Evolutionary conservation across 768 basidiomycete species (phyloP), one percentile per base, ranked within the genome.

Genomic region (Pholiota conissans): DNA sequence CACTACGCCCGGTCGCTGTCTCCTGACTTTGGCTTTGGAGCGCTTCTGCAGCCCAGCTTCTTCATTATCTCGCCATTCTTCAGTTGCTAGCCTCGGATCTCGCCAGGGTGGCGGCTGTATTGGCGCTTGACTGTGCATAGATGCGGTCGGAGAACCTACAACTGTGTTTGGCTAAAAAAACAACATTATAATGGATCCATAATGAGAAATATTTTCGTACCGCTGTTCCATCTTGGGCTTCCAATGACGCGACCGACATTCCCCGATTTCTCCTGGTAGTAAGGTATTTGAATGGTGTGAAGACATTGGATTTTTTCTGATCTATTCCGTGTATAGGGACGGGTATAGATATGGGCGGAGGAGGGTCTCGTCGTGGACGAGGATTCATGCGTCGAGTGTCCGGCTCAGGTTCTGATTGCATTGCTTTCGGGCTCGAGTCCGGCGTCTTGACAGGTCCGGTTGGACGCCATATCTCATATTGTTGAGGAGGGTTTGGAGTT

Each of bases 141-240:
- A 92, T 16, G 83, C 82, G 11, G 85, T 87, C 4, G 91, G 91
- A 3, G 88, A 89, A 14, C 87, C 89, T 26, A 91, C 69, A 42
- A 89, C 82, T 26, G 91, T 90, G 63, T 85, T 91, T 14, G 85
- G 71, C 86, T 88, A 27, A 0, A 34, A 27, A 55, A 39, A 63
- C 10, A 46, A 29, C 39, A 42, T 65, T n/a, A 67, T 51, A 54
- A 47, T 42, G 40, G 48, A 26, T 58, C 22, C 42, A 35, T 37
- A 28, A 55, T 53, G 26, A 10, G 52, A 53, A 18, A 45, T 32
- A 55, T 51, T 24, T 45, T 69, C 88, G 71, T 70, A 92, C 91
- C 49, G 87, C 86, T 54, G 89, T 90, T 34, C 91, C 91, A 65
- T 91, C 84, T 62, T 85, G 81, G 24, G 89, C 91, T 67, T 93